Evolutionary conservation across 2,329 filamentous ascomycete species (phyloP), one percentile per base, ranked within the genome.

Genomic region (Tolypocladium sp.): DNA sequence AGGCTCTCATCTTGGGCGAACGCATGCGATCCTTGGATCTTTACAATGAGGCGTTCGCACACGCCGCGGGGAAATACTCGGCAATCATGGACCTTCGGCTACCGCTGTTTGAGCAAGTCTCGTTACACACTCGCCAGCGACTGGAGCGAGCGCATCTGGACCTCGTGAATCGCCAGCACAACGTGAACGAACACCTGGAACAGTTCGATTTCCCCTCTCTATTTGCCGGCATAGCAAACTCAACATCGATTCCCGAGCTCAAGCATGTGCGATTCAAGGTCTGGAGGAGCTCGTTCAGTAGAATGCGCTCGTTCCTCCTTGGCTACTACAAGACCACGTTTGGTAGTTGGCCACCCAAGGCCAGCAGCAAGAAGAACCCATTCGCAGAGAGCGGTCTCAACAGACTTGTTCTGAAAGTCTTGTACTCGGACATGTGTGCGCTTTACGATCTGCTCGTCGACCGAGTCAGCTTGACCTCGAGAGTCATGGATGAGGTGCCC

Each of bases 381-480:
- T 91, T 96, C 63, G 87, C 89, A 35, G 91, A 92, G 65, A 90
- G 86, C 65, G 93, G 93, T 0, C 80, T 97, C 27, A 97, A 97
- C 72, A 83, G 94, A 30, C 75, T 91, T 52, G 90, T 96, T 7
- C 78, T 97, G 49, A 85, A 86, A 69, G 87, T 90, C 51, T 76
- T 97, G 10, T 97, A 97, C 74, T 82, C 85, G 33, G 93, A 99
- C 70, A 84, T 97, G 67, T 90, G 90, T 65, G 84, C 87, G 44
- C 78, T 97, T 20, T 97, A 97, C 73, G 92, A 97, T 68, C 78
- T 96, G 60, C 76, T 96, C 17, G 94, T 91, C 6, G 91, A 97
- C 71, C 87, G 92, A 30, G 83, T 82, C 33, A 82, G 85, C 40
- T 73, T 95, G 37, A 97, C 93, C 0, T 90, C 90, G 2, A 85